Percentiles rank a stretch among this genome's conserved stretches.
These are phyloP conservation scores for Ormosia semicastrata DNA, from an alignment of 306 rosid species.

Conservation along the genomic window DNA sequence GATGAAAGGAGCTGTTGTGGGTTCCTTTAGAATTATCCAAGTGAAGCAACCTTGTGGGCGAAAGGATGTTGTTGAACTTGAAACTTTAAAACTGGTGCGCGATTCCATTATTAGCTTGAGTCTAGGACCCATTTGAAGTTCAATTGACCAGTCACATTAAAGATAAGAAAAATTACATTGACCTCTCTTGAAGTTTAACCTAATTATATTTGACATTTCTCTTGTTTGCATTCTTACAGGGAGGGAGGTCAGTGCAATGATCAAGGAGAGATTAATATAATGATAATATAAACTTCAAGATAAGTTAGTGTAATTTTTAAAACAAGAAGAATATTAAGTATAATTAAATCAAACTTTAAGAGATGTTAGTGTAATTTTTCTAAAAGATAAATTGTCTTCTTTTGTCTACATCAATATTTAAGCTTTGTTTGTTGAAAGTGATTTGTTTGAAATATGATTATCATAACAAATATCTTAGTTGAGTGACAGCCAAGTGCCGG, in stretches of 20 bases:
- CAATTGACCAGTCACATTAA: not conserved
- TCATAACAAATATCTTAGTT: not conserved
- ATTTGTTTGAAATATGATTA: not conserved
- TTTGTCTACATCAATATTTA: not conserved
- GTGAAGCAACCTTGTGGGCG: not conserved
- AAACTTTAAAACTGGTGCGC: not conserved
- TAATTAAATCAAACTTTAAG: too few species aligned
- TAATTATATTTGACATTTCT: too few species aligned
- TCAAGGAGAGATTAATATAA: too few species aligned
- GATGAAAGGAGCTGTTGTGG: not conserved
- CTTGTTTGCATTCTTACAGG: too few species aligned
- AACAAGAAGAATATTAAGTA: too few species aligned
- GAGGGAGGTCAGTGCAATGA: too few species aligned
- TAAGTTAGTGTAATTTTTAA: too few species aligned
- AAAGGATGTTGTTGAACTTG: not conserved
- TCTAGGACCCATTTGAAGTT: not conserved
- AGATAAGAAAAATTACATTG: too few species aligned
- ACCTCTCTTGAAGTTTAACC: too few species aligned
- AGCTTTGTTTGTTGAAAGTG: not conserved
- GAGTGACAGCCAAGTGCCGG: not conserved
- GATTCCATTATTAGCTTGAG: not conserved
- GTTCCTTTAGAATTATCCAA: not conserved
- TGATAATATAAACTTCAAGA: too few species aligned
- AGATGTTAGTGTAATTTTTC: too few species aligned
- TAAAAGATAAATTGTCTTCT: not conserved